Evolutionary conservation across 1,139 yeast genomes (phyloP).

Genomic region (Pichia sp.): DNA sequence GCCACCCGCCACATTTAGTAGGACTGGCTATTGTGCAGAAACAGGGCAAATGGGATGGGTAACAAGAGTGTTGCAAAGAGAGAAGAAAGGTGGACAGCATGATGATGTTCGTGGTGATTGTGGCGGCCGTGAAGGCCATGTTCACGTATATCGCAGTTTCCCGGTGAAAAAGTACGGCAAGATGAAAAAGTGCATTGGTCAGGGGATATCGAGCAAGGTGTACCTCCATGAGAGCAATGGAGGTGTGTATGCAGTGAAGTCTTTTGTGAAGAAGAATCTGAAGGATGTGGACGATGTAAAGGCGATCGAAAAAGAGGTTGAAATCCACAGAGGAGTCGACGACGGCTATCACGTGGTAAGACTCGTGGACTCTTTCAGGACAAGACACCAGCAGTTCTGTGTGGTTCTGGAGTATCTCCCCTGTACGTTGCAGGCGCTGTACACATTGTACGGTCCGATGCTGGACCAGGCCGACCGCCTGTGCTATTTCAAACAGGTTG

Average conservation of each 20-base stretch:
- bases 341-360: constrained; percentile 35
- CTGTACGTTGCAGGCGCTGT: constrained; percentile 40
- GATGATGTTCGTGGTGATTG: not conserved
- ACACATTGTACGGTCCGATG: constrained; percentile 35
- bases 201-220: constrained; percentile 31
- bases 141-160: not conserved
- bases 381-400: constrained; percentile 36
- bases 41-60: not conserved
- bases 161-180: constrained; percentile 26
- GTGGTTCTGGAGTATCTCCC: constrained; percentile 47
- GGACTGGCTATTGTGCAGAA: not conserved
- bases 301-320: constrained; percentile 39
- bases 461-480: constrained; percentile 32
- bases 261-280: constrained; percentile 31
- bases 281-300: constrained; percentile 36
- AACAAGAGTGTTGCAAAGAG: not conserved
- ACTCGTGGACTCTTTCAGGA: constrained; percentile 35
- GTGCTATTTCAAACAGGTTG: constrained; percentile 46
- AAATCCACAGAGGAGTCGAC: constrained; percentile 13
- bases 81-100: not conserved
- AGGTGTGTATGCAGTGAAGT: constrained; percentile 39
- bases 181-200: constrained; percentile 27
- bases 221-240: constrained; percentile 26
- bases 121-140: too few relatives aligned
- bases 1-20: not conserved